Evolutionary conservation across 345 rosid species (phyloP).

Genomic region (Moricandia arvensis): DNA sequence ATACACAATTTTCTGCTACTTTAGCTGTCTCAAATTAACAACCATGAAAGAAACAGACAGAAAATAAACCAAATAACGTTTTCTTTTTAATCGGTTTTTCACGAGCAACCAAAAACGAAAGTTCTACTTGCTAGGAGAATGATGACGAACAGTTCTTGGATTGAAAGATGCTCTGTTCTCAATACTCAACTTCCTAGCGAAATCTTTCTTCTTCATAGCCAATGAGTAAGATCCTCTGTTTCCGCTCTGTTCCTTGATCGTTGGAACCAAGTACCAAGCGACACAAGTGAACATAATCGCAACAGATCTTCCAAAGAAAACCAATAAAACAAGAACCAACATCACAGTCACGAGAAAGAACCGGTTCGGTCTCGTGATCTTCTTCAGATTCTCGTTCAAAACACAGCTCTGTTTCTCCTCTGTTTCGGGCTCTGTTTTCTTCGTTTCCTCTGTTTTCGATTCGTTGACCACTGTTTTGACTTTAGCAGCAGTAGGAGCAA

Average conservation of each 20-base stretch:
- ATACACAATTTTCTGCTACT: conserved; percentile 13
- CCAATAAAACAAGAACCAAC: conserved; percentile 54
- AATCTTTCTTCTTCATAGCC: conserved; percentile 51
- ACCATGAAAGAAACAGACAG: conserved; percentile 18
- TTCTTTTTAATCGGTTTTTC: conserved; percentile 7
- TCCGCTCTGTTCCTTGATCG: conserved; percentile 35
- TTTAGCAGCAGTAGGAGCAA: background rate
- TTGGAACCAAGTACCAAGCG: conserved; percentile 66
- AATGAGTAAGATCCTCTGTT: conserved; percentile 14
- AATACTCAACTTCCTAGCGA: conserved; percentile 40
- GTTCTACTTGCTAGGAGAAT: conserved; percentile 17
- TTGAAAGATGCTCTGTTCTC: conserved; percentile 37
- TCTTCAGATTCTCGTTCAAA: conserved; percentile 28
- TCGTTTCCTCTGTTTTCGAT: conserved; percentile 23
- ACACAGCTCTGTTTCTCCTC: conserved; percentile 29
- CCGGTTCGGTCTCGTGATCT: conserved; percentile 45
- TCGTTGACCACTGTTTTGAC: conserved; percentile 26
- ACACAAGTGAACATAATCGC: conserved; percentile 56
- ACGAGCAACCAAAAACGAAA: conserved; percentile 30
- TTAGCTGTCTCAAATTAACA: conserved; percentile 31
- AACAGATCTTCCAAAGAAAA: conserved; percentile 60
- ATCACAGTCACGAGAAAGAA: conserved; percentile 50
- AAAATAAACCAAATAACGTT: background rate
- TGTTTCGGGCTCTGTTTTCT: conserved; percentile 25
- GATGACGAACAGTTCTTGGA: conserved; percentile 31